Evolutionary conservation across 2,329 filamentous ascomycete genomes (phyloP), one percentile per base, ranked within the genome.

Genomic region (Chalara sp.): DNA sequence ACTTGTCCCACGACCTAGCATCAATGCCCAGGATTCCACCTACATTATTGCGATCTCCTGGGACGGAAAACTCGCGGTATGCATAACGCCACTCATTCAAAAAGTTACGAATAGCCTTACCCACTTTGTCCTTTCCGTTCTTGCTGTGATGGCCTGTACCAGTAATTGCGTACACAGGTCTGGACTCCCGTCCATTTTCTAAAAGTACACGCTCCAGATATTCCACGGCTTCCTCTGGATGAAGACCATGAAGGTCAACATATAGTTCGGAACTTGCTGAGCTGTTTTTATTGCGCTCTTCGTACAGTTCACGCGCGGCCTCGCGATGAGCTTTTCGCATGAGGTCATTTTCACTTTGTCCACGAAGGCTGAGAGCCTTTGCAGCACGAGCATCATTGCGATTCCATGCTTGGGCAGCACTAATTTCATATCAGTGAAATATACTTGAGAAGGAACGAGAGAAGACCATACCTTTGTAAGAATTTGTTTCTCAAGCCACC

Each of bases 111-210:
- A 97, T 84, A 1, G 91, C 90, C 71, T 95, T 96, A 65, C 92
- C 92, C 35, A 99, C 89, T 71, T 99, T 99, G 70, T 99, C 93
- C 68, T 97, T 97, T 62, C 93, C 92, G 65, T 96, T 96, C 75
- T 97, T 97, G 67, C 89, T 95, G 70, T 99, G 93, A 64, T 97
- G 91, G 4, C 92, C 93, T 1, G 92, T 97, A 43, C 93, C 93
- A 1, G 91, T 96, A 66, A 99, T 97, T 58, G 91, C 91, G 66
- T 97, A 99, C 41, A 99, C 80, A 3, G 92, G 87, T 28, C 83
- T 79, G 35, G 77, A 78, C 59, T 87, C 83, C 58, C 81, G 77
- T 58, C 77, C 79, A 63, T 96, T 93, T 63, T 95, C 89, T 55
- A 91, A 75, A 28, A 99, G 81, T 39, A 95, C 87, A 56, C 86